phyloP scores from a whole-genome alignment of 306 rosid species.

The Cicer judaicum region DNA sequence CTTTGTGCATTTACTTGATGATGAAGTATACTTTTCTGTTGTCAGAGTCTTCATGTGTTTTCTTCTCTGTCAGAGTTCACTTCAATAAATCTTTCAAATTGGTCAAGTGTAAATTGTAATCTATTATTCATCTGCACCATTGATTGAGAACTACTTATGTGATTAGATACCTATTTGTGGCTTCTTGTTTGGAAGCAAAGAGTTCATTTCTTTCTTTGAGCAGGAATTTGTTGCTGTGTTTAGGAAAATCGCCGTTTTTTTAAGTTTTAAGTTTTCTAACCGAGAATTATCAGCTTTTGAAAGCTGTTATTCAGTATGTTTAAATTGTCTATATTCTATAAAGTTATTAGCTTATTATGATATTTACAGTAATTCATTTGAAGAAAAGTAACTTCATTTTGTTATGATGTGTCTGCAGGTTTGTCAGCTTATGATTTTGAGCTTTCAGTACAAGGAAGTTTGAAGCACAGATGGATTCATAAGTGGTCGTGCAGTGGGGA shows the following conservation, averaged over 20 bases:
- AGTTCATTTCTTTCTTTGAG: neutral
- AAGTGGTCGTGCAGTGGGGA: conserved; percentile 13
- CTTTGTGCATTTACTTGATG: neutral
- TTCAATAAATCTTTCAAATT: conserved; percentile 16
- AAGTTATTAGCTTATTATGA: neutral
- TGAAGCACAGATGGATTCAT: conserved; percentile 33
- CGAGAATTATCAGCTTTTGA: conserved; percentile 10
- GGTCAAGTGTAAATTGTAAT: neutral
- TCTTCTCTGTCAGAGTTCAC: neutral
- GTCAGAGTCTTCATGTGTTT: neutral
- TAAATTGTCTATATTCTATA: neutral
- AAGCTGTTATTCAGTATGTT: conserved; percentile 11
- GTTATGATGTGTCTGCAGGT: conserved; percentile 35
- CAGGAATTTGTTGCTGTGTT: conserved; percentile 4
- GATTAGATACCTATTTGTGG: neutral
- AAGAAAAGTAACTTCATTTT: conserved; percentile 22
- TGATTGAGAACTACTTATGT: neutral
- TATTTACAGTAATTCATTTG: neutral
- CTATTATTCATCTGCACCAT: neutral
- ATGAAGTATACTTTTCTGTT: conserved; percentile 5
- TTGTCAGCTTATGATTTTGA: conserved; percentile 21
- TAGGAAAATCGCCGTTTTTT: neutral
- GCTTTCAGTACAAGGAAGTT: conserved; percentile 15
- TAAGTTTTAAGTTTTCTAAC: neutral
- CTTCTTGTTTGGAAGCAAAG: conserved; percentile 6